Percentiles rank a stretch among this genome's conserved stretches.
These are phyloP conservation scores for Lasiosphaeriaceae sp. DNA, from an alignment of 495 filamentous ascomycete species.

Conservation along the genomic window DNA sequence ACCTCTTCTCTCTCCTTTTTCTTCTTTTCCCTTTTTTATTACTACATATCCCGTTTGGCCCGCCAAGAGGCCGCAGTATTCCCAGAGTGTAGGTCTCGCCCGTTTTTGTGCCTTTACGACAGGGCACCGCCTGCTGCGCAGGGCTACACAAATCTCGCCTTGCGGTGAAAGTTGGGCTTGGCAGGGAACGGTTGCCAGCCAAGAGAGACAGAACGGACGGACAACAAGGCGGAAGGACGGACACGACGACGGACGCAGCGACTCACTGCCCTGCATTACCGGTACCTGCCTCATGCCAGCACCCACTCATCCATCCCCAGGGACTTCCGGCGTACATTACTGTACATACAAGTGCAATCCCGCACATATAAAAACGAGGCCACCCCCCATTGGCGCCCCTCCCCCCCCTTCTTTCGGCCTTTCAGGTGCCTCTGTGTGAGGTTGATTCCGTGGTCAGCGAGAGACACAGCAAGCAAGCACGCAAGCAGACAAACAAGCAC, in stretches of 20 bases:
- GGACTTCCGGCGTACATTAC: background rate
- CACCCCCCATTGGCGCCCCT: too few relatives aligned
- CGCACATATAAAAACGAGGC: too few relatives aligned
- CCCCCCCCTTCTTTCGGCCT: too few relatives aligned
- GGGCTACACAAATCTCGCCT: slow-evolving; percentile 35
- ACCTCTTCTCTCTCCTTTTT: slow-evolving; percentile 6
- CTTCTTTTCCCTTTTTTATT: background rate
- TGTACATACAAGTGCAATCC: too few relatives aligned
- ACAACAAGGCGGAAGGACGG: too few relatives aligned
- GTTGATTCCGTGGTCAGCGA: too few relatives aligned
- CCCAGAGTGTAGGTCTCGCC: slow-evolving; percentile 27
- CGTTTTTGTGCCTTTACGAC: slow-evolving; percentile 20
- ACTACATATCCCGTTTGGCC: background rate
- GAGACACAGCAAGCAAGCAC: too few relatives aligned
- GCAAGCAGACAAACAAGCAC: too few relatives aligned
- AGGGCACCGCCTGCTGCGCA: slow-evolving; percentile 23
- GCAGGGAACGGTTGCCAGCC: slow-evolving; percentile 23
- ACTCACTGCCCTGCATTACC: slow-evolving; percentile 2
- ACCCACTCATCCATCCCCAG: background rate
- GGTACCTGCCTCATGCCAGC: too few relatives aligned
- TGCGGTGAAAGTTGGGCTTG: slow-evolving; percentile 23
- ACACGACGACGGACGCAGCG: background rate
- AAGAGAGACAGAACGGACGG: slow-evolving; percentile 1
- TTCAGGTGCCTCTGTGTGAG: too few relatives aligned
- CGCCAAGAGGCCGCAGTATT: slow-evolving; percentile 29